Evolutionary conservation across 768 basidiomycete genomes (phyloP).

Genomic region (Tricholoma terreum): DNA sequence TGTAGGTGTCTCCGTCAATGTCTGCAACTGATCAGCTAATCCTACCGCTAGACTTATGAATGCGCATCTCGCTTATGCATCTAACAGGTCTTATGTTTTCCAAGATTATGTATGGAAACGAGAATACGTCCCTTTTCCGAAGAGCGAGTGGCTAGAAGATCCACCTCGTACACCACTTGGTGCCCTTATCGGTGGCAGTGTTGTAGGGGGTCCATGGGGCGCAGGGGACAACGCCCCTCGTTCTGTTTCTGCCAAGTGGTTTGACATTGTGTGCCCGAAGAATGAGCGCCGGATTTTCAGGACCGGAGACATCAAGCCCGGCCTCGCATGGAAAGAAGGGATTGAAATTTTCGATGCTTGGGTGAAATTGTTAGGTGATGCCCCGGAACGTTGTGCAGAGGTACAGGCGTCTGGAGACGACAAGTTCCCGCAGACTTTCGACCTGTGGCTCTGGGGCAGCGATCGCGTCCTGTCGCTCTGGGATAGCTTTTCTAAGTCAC

Average conservation of each 20-base stretch:
- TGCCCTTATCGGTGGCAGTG: constrained; percentile 41
- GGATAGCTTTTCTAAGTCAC: constrained; percentile 31
- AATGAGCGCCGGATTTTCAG: constrained; percentile 35
- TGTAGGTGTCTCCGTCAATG: constrained; percentile 25
- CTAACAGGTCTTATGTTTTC: constrained; percentile 50
- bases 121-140: constrained; percentile 42
- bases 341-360: constrained; percentile 37
- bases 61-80: constrained; percentile 44
- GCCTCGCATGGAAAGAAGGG: constrained; percentile 28
- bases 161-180: constrained; percentile 37
- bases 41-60: constrained; percentile 41
- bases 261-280: constrained; percentile 43
- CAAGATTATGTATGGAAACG: constrained; percentile 41
- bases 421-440: constrained; percentile 33
- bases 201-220: constrained; percentile 42
- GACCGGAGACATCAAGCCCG: constrained; percentile 37
- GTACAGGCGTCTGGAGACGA: constrained; percentile 31
- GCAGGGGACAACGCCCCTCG: constrained; percentile 39
- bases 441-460: constrained; percentile 33
- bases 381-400: constrained; percentile 44
- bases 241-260: constrained; percentile 41
- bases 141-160: constrained; percentile 22
- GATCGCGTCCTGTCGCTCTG: constrained; percentile 32
- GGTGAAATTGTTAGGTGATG: constrained; percentile 35
- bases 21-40: not conserved